Conservation (phyloP, 495 filamentous ascomycete genomes). For the Clavariopsis aquatica region DNA sequence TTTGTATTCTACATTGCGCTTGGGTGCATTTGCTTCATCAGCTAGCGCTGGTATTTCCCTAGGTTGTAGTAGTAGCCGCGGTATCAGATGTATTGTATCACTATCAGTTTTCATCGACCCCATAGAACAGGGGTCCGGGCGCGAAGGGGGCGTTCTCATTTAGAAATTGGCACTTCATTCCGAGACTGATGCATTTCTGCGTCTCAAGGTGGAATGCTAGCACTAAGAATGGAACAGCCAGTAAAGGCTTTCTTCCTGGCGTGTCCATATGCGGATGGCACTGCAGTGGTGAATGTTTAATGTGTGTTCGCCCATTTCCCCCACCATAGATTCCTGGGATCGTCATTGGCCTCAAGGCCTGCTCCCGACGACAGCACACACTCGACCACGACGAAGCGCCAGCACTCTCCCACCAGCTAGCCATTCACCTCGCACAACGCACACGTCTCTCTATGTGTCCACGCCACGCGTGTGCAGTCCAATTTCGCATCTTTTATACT, state of each 20-base stretch:
- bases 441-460: neutral
- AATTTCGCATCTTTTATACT: neutral
- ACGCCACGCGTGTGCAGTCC: slow-evolving; percentile 16
- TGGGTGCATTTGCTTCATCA: slow-evolving; percentile 95
- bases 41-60: slow-evolving; percentile 52
- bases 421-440: slow-evolving; percentile 19
- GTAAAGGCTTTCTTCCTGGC: neutral
- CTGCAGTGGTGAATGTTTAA: neutral
- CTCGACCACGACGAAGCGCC: slow-evolving; percentile 30
- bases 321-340: slow-evolving; percentile 1
- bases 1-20: slow-evolving; percentile 95
- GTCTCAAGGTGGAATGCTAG: neutral
- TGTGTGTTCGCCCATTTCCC: neutral
- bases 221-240: neutral
- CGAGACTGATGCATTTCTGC: neutral
- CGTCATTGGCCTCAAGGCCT: slow-evolving; percentile 25
- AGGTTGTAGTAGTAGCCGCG: slow-evolving; percentile 21
- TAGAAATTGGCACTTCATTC: neutral
- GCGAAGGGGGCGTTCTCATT: neutral
- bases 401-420: neutral
- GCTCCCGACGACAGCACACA: slow-evolving; percentile 12
- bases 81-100: neutral
- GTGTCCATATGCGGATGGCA: neutral
- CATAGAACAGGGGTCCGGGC: neutral
- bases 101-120: neutral